Evolutionary conservation across 768 basidiomycete genomes (phyloP), one percentile per base, ranked within the genome.

Genomic region (Bullera alba): DNA sequence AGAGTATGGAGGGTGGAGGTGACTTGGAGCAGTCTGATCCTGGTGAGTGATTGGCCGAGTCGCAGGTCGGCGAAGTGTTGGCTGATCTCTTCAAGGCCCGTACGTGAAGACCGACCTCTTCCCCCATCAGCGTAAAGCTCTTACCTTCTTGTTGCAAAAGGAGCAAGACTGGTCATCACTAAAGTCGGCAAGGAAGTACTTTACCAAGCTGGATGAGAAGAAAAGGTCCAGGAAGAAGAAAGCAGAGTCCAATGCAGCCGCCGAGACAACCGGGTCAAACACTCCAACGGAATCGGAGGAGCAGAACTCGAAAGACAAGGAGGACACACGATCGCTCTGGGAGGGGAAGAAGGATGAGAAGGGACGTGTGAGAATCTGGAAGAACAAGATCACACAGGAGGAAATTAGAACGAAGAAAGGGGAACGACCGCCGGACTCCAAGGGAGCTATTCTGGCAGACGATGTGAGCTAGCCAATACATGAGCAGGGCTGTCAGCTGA

Each of bases 61-160:
- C n/a, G n/a, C n/a, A n/a, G n/a, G n/a, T 57, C 44, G 57, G 52
- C 47, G 55, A 53, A 35, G 34, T 42, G 32, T 44, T 51, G 61
- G 34, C 62, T 51, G 19, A 47, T 32, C 15, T 4, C 29, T 19
- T 29, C 5, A 55, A 74, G 73, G 74, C 19, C 68, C 72, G 0
- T 65, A 73, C 49, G 81, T 99, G 47, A 85, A 84, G 30, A 95
- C 95, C 19, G 78, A 75, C 41, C 77, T 99, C 6, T 99, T 97
- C 74, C 89, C 93, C 17, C 95, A 99, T 77, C 95, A 99, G 75
- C 93, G 91, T 75, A 93, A 93, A 72, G 95, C 93, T 21, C 78
- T 99, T 17, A 90, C 93, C 1, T 99, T 99, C 74, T 77, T 99
- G 43, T 78, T 96, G 17, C 88, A 95, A 65, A 81, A 95, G 25